phyloP scores from a whole-genome alignment of 2,329 filamentous ascomycete genomes.

The Corinectria fuckeliana region DNA sequence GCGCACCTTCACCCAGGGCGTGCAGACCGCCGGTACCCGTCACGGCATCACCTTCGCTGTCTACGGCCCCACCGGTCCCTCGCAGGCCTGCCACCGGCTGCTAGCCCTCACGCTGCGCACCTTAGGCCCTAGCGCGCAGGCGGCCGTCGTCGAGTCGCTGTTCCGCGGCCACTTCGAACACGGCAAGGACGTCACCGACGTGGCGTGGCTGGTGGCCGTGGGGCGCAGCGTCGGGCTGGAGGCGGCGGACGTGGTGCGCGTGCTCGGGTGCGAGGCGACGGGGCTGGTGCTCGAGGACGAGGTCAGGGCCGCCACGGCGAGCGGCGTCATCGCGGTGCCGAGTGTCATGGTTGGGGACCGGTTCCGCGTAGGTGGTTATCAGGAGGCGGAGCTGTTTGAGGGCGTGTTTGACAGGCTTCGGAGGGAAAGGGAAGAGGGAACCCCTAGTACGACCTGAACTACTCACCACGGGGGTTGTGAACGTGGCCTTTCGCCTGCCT shows the following conservation, averaged over 20 bases:
- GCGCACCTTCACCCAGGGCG: conserved; percentile 39
- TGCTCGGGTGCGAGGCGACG: conserved; percentile 40
- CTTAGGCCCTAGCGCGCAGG: conserved; percentile 43
- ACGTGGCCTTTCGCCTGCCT: no score
- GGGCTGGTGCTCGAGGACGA: conserved; percentile 41
- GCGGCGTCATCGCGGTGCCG: conserved; percentile 69
- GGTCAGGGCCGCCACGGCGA: conserved; percentile 37
- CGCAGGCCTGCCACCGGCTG: conserved; percentile 55
- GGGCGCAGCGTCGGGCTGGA: conserved; percentile 42
- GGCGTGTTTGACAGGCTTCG: conserved; percentile 68
- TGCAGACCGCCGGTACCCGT: conserved; percentile 41
- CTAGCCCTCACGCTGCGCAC: conserved; percentile 48
- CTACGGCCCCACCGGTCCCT: conserved; percentile 52
- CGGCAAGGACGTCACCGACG: conserved; percentile 51
- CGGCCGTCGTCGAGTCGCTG: conserved; percentile 50
- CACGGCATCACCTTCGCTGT: conserved; percentile 50
- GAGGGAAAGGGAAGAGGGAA: conserved; percentile 9
- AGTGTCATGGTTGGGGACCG: conserved; percentile 73
- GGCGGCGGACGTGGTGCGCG: conserved; percentile 34
- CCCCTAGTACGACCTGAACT: neutral
- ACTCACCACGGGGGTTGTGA: no score
- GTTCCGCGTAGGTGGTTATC: conserved; percentile 74
- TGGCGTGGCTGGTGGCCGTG: conserved; percentile 45
- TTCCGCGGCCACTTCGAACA: conserved; percentile 51
- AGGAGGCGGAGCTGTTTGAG: conserved; percentile 70